These are phyloP conservation scores for Cryptosporidium parvum DNA, from an alignment of 169 alveolate species.

Conservation along the genomic window DNA sequence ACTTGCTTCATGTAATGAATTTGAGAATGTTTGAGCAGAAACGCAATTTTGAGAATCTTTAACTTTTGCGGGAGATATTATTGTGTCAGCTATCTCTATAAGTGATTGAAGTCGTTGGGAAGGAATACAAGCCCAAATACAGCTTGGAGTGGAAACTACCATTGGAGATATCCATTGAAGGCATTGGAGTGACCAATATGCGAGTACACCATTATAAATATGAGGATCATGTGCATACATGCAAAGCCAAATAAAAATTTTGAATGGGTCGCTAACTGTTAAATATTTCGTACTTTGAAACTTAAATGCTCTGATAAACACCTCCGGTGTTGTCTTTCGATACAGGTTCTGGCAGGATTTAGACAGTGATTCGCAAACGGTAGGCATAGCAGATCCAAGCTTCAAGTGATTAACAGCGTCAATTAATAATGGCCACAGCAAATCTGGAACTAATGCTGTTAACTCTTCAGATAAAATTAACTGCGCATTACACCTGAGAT, in stretches of 20 bases:
- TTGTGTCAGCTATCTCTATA: constrained; percentile 32
- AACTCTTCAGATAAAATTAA: constrained; percentile 43
- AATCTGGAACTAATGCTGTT: constrained; percentile 65
- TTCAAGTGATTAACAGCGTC: constrained; percentile 73
- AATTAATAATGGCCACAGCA: constrained; percentile 68
- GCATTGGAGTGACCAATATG: constrained; percentile 70
- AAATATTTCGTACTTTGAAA: constrained; percentile 31
- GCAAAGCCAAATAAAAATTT: constrained; percentile 68
- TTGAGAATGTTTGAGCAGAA: not conserved
- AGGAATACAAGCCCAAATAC: constrained; percentile 69
- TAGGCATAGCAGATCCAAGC: constrained; percentile 76
- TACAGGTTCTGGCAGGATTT: constrained; percentile 49
- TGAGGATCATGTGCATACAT: constrained; percentile 75
- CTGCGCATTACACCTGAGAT: constrained; percentile 57
- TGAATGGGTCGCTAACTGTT: constrained; percentile 60
- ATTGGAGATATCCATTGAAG: constrained; percentile 69
- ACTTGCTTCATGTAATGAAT: not conserved
- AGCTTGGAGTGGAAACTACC: constrained; percentile 53
- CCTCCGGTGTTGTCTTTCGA: constrained; percentile 49
- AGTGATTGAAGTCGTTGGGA: constrained; percentile 48
- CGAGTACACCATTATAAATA: constrained; percentile 49
- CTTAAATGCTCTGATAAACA: constrained; percentile 43
- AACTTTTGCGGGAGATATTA: constrained; percentile 4
- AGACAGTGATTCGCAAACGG: constrained; percentile 63
- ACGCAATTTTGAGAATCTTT: not conserved